These are phyloP conservation scores for Plenodomus biglobosus DNA, from an alignment of 2,329 filamentous ascomycete species.

Conservation along the genomic window DNA sequence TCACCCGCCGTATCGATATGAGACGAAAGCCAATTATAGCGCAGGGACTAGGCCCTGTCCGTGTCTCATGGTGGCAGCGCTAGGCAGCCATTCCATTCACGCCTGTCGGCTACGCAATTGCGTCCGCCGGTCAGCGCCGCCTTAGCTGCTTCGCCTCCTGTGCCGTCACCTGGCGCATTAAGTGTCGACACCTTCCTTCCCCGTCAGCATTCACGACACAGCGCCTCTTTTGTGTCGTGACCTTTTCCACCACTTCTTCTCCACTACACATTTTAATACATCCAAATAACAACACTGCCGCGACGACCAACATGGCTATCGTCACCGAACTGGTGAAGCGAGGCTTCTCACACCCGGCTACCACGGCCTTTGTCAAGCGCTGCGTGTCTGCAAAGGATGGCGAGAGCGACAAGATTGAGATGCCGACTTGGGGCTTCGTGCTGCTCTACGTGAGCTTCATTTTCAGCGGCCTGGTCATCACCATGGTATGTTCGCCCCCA, in stretches of 20 bases:
- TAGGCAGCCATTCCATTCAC: conserved; percentile 16
- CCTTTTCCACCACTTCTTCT: conserved; percentile 1
- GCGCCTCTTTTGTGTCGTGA: conserved; percentile 4
- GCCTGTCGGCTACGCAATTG: neutral
- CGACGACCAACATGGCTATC: conserved; percentile 18
- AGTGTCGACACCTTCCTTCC: conserved; percentile 2
- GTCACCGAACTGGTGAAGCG: conserved; percentile 36
- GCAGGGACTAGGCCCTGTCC: conserved; percentile 10
- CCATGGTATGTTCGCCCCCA: conserved; percentile 40
- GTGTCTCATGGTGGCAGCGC: conserved; percentile 2
- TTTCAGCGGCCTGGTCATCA: conserved; percentile 46
- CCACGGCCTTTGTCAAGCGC: conserved; percentile 32
- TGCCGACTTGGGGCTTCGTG: conserved; percentile 34
- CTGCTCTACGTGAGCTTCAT: conserved; percentile 41
- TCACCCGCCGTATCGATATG: neutral
- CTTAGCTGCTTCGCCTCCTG: conserved; percentile 20
- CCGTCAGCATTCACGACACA: conserved; percentile 3
- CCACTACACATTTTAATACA: conserved; percentile 1
- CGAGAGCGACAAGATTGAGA: conserved; percentile 18
- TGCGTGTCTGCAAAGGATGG: conserved; percentile 13
- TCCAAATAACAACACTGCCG: neutral
- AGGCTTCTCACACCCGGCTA: conserved; percentile 30
- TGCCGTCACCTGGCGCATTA: conserved; percentile 14
- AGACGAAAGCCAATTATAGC: conserved; percentile 21
- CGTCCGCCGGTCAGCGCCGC: conserved; percentile 18